Evolutionary conservation across 176 grass and related monocot genomes (phyloP).

Genomic region (Alopecurus myosuroides): DNA sequence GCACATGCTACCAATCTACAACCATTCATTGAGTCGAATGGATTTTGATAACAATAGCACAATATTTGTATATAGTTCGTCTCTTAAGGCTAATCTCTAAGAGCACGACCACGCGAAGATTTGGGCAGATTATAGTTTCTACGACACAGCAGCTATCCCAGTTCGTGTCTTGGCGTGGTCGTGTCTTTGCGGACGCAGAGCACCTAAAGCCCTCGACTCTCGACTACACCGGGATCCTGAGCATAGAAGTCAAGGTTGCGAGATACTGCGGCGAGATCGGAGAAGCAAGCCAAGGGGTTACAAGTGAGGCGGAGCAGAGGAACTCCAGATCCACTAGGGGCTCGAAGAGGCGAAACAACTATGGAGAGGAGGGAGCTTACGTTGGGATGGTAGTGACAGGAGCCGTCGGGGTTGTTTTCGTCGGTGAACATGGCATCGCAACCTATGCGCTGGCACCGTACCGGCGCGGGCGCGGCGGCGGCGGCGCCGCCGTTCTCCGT

Average conservation of each 20-base stretch:
- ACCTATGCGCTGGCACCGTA: conserved; percentile 87
- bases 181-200: not conserved
- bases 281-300: not conserved
- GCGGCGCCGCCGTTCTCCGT: conserved; percentile 40
- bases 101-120: not conserved
- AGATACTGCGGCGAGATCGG: not conserved
- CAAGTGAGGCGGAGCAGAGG: not conserved
- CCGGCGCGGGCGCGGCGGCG: conserved; percentile 12
- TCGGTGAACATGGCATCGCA: conserved; percentile 83
- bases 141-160: not conserved
- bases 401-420: conserved; percentile 69
- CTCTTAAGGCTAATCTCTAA: not conserved
- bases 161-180: not conserved
- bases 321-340: not conserved
- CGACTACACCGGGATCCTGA: not conserved
- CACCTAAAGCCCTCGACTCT: not conserved
- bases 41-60: not conserved
- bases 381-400: conserved; percentile 77
- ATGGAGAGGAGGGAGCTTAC: conserved; percentile 36
- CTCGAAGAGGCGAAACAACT: not conserved
- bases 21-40: not conserved
- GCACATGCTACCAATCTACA: not conserved
- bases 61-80: not conserved
- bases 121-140: not conserved
- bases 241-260: not conserved